Evolutionary conservation across 345 rosid species (phyloP), one percentile per base, ranked within the genome.

Genomic region (Arabis hirsuta): DNA sequence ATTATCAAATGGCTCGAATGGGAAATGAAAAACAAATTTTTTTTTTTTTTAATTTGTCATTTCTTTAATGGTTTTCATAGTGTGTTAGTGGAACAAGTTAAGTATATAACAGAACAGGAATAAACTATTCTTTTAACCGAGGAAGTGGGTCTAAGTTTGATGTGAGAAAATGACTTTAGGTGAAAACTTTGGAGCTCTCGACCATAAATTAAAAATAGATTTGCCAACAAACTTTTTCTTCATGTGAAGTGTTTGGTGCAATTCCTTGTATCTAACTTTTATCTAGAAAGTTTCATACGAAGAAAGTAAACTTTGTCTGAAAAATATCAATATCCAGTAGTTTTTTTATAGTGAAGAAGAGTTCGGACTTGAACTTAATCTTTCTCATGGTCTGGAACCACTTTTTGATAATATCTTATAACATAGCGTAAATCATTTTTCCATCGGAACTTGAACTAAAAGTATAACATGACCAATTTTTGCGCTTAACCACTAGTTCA

Each of bases 151-250:
- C 43, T 59, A 53, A 32, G 79, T 75, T 68, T 75, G 73, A 68
- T 61, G 57, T 53, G n/a, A 34, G 73, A 75, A 75, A 34, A 75
- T 34, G 79, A 67, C 73, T 44, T 60, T 26, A 53, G 64, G 67
- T 43, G 13, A 74, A 42, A 50, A 50, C 53, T 53, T 43, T 44
- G 56, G 58, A 68, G 26, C 64, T 75, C 57, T 61, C 69, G 32
- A 60, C 73, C 78, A 52, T 75, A 52, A 67, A 44, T 55, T 45
- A 41, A 68, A 68, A 68, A 67, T 44, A 39, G 67, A 67, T 67
- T 53, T 68, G 63, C 64, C 74, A 75, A 67, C 73, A 53, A 53
- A 68, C 69, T 20, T 68, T 75, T 53, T 36, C 56, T 61, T 54
- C 69, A 11, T 61, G 55, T 46, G 68, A 67, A 67, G 51, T 39